Base-by-base conservation (phyloP, 129 eudicot genomes). In the Saposhnikovia divaricata region DNA sequence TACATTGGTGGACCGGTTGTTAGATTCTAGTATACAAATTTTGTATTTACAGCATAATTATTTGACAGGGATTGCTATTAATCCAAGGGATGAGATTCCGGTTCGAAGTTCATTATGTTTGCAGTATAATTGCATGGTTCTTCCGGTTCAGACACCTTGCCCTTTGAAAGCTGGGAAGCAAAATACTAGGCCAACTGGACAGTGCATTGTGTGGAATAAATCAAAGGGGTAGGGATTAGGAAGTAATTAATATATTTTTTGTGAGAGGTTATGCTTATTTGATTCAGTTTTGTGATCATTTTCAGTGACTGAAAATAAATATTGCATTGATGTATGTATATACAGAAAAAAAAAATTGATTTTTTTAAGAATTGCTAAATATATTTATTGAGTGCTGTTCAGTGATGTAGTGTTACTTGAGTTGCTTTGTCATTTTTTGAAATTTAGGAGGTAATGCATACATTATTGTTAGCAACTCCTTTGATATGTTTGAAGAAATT, bases 91-190 rank as follows among this genome's bases (percentile, higher is more conserved):
- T 34, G 97, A 83, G 85, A 94, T 91, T 72, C 98, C 98, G 0
- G 0, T 91, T 57, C 92, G 93, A 77, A 90, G 92, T 28, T 90
- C 93, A 10, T 77, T 94, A 82, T 94, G 98, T 85, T 86, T 94
- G 76, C 96, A 90, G 87, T 94, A 94, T 71, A 94, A 94, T 34
- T 94, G 98, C 39, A 94, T 94, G 98, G 88, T 94, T 69, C 91
- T 84, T 50, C 98, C 98, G 59, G 88, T 92, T 14, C 89, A 90
- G 83, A 88, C 98, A 71, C 91, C 97, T n/a, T 94, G 98, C 84
- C 98, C 98, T 61, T 55, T 86, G 76, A 93, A 94, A 80, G 93
- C 98, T 9, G 98, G 98, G 75, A 79, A 80, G 34, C 97, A 90
- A 89, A 91, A 87, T 82, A 90, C 93, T 34, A 88, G 98, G 76